Conservation (phyloP, 192 early-diverging fungal genomes). For the Linnemannia exigua region DNA sequence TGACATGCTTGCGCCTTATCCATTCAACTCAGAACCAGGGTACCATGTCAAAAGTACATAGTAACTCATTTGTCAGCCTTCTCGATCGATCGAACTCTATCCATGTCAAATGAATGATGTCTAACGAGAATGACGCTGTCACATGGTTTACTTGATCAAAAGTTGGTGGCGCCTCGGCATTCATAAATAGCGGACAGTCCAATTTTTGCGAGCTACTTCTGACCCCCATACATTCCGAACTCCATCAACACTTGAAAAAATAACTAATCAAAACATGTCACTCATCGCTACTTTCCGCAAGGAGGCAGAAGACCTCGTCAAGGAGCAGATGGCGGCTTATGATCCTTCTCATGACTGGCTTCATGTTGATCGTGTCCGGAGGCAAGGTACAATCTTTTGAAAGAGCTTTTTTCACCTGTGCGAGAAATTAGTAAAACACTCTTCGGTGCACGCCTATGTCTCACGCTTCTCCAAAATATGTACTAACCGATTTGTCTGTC, state of each 20-base stretch:
- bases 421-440: too few species aligned
- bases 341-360: constrained; percentile 81
- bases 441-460: too few species aligned
- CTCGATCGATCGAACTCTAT: neutral
- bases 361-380: constrained; percentile 76
- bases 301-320: constrained; percentile 67
- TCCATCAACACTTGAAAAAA: neutral
- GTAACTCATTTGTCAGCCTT: constrained; percentile 1
- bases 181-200: neutral
- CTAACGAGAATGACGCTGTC: neutral
- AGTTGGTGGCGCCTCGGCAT: constrained; percentile 12
- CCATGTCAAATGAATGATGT: neutral
- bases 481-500: neutral
- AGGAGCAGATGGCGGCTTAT: constrained; percentile 72
- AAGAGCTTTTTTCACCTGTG: neutral
- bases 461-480: neutral
- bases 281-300: constrained; percentile 34
- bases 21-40: neutral
- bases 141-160: neutral
- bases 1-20: neutral
- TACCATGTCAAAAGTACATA: neutral
- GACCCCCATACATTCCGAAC: neutral
- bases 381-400: constrained; percentile 58
- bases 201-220: neutral
- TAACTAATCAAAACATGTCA: constrained; percentile 11